phyloP scores from a whole-genome alignment of 2,329 filamentous ascomycete genomes.

The Scorias spongiosa region DNA sequence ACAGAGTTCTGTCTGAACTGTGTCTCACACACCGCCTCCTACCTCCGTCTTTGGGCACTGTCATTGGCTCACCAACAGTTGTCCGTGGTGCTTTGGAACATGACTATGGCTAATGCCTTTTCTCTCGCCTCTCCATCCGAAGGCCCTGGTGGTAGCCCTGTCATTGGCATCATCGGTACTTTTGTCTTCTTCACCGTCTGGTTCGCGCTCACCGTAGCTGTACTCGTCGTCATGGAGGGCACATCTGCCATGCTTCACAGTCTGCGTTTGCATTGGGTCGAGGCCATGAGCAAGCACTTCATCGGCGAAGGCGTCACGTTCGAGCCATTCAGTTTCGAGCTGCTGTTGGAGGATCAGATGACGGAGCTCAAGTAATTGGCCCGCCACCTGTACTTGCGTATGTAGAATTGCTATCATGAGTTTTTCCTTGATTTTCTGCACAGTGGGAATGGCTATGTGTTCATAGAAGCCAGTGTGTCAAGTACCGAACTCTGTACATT shows the following conservation, averaged over 20 bases:
- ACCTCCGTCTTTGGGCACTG: constrained; percentile 93
- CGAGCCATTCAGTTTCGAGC: constrained; percentile 75
- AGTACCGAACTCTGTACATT: background rate
- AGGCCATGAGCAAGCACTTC: constrained; percentile 96
- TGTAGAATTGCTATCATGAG: no score
- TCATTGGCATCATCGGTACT: constrained; percentile 60
- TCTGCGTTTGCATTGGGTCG: constrained; percentile 85
- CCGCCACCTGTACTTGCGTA: no score
- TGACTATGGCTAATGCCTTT: constrained; percentile 77
- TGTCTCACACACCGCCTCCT: constrained; percentile 95
- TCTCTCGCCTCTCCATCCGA: constrained; percentile 26
- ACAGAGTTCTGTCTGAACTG: constrained; percentile 97
- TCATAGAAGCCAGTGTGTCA: background rate
- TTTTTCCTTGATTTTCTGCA: no score
- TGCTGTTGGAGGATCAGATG: constrained; percentile 65
- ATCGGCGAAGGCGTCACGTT: constrained; percentile 74
- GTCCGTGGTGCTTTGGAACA: constrained; percentile 86
- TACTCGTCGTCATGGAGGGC: constrained; percentile 89
- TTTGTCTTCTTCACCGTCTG: constrained; percentile 75
- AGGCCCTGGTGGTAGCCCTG: constrained; percentile 27
- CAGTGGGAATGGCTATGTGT: background rate
- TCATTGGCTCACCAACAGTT: constrained; percentile 97
- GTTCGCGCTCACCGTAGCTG: constrained; percentile 68
- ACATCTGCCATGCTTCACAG: constrained; percentile 92
- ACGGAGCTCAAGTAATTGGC: constrained; percentile 19